Conservation (phyloP, 129 eudicot species). For the Cynara cardunculus region DNA sequence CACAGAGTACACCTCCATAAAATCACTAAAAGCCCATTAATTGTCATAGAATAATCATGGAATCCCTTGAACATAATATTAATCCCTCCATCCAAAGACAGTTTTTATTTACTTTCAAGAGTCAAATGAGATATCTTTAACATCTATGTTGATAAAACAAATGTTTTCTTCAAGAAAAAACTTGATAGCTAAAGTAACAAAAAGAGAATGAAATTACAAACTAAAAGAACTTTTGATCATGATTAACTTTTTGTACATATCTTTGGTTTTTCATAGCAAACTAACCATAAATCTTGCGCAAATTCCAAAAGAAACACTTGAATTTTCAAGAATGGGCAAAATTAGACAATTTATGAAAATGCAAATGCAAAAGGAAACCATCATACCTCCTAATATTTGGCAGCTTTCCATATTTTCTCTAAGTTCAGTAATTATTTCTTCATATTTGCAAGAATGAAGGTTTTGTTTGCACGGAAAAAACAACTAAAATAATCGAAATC, state of each 20-base stretch:
- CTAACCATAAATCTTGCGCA: constrained; percentile 8
- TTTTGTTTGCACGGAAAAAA: neutral
- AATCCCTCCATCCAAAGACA: neutral
- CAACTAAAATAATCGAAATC: neutral
- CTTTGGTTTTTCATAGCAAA: neutral
- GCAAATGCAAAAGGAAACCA: constrained; percentile 14
- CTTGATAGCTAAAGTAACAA: neutral
- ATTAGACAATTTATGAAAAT: neutral
- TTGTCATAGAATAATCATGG: constrained; percentile 8
- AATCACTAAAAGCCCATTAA: neutral
- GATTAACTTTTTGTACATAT: neutral
- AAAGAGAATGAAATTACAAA: neutral
- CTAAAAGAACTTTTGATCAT: neutral
- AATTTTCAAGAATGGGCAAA: neutral
- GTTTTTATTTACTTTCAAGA: neutral
- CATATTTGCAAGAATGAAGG: neutral
- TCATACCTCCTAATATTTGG: constrained; percentile 18
- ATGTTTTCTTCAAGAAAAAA: neutral
- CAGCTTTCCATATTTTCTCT: constrained; percentile 17
- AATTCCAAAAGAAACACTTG: neutral
- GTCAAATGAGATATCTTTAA: neutral
- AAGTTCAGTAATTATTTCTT: constrained; percentile 7
- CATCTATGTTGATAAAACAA: neutral
- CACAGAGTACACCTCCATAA: neutral
- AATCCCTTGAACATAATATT: neutral